Base-by-base conservation (phyloP, 2,329 filamentous ascomycete species). In the Canariomyces notabilis region DNA sequence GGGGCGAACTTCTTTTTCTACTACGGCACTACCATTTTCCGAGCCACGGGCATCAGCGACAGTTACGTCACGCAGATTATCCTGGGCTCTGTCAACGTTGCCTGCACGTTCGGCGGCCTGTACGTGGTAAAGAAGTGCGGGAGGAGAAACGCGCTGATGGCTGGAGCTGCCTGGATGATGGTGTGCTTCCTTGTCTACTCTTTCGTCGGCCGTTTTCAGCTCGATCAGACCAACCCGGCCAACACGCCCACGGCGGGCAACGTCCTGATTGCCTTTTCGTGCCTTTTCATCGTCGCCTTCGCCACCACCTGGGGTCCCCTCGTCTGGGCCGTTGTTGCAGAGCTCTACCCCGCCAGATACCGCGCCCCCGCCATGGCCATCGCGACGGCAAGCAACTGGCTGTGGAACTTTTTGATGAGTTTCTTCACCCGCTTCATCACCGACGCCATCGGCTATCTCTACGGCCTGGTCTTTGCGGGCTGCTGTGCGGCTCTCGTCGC, bases 341-440 rank as follows among this genome's bases (percentile, higher is more conserved):
- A 87, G 63, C 74, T 86, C 41, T 87, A 83, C 61, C 81, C 76
- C 0, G 77, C 76, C 9, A 70, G 79, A 12, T 82, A 82, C 57
- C 71, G 79, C 31, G 78, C 78, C 2, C 74, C 75, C 59, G 76
- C 72, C 22, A 82, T 82, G 72, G 78, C 77, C 2, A 61, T 83
- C 2, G 73, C 77, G 0, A 83, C 80, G 0, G 73, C 77, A 0
- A 75, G 73, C 55, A 84, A 84, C 64, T 84, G 81, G 81, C 69
- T 73, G 23, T 87, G 82, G 81, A 87, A 88, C 64, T 89, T 89
- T 66, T 72, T 87, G 53, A 75, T 82, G 50, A 79, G 79, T 0
- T 90, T 90, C 70, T 88, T 89, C 70, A 89, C 87, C 0, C 83
- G 86, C 0, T 89, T 89, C 65, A 89, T 90, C 60, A 85, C 82